Evolutionary conservation across 2,329 filamentous ascomycete species (phyloP), one percentile per base, ranked within the genome.

Genomic region (Fusarium sp.): DNA sequence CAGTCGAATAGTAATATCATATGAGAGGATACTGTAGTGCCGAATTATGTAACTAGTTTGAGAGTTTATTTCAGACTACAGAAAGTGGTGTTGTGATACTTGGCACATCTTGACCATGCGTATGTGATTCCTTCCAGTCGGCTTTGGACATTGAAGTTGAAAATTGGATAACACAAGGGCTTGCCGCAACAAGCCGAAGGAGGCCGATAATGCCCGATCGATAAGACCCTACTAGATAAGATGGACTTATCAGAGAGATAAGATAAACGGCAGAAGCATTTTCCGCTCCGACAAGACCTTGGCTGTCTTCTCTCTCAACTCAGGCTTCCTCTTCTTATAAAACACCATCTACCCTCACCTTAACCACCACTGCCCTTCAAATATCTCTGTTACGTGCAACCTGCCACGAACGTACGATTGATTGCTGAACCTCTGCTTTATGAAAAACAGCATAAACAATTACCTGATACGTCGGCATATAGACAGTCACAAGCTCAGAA

Each of bases 181-280:
- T 11, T 11, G 27, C 27, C 27, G 10, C 10, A 11, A 13, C 29
- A 12, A 11, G 18, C 18, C 34, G 34, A 38, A 3, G 10, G 3
- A 38, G 11, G 34, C 34, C 34, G 34, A n/a, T 2, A 11, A 11
- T 18, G 18, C 3, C 34, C 18, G 10, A 2, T 8, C 4, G 10
- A 4, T 11, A 11, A 11, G n/a, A n/a, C n/a, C n/a, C n/a, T n/a
- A n/a, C n/a, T 5, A 16, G 30, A 34, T 34, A 34, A 34, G 30
- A 34, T 34, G 16, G 16, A 1, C 0, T 1, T 5, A 6, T 4
- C 3, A 2, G 5, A 38, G 5, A 38, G 32, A 38, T 38, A 7
- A 38, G 10, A 38, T n/a, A n/a, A 2, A 2, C 34, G 34, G 34
- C 18, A 2, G 3, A 38, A 38, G 34, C 4, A 38, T 38, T 18